phyloP scores from a whole-genome alignment of 495 filamentous ascomycete genomes.

The Hypoxylon fuscum region DNA sequence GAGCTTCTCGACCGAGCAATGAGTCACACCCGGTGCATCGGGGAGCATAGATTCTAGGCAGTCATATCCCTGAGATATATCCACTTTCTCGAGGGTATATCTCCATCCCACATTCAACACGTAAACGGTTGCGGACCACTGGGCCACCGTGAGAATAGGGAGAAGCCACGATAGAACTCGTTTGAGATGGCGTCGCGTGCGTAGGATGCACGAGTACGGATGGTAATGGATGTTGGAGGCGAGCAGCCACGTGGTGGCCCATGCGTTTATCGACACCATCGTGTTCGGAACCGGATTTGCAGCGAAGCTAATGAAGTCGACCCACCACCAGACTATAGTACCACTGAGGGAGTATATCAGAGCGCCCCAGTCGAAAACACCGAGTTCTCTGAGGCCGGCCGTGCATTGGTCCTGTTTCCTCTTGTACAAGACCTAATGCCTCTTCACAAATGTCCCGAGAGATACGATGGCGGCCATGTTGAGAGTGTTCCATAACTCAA shows the following conservation, averaged over 20 bases:
- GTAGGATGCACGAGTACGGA: constrained; percentile 12
- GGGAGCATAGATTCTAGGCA: not conserved
- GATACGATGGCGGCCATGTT: not conserved
- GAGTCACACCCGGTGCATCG: not conserved
- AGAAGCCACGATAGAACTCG: constrained; percentile 7
- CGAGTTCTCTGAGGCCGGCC: not conserved
- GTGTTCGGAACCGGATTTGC: constrained; percentile 5
- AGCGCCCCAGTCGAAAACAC: not conserved
- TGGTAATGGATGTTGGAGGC: constrained; percentile 10
- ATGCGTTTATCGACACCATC: constrained; percentile 12
- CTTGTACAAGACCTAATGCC: not conserved
- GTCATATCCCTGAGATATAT: not conserved
- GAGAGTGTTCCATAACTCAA: not conserved
- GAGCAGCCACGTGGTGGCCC: constrained; percentile 2
- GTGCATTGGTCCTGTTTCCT: not conserved
- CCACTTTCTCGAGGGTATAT: not conserved
- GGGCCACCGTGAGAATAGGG: constrained; percentile 2
- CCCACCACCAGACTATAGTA: not conserved
- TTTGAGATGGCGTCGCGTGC: constrained; percentile 3
- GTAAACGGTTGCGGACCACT: constrained; percentile 9
- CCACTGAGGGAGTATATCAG: not conserved
- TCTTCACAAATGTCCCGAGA: not conserved
- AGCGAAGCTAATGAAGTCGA: not conserved
- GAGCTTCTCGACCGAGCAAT: constrained; percentile 4
- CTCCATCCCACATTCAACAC: constrained; percentile 6